Base-by-base conservation (phyloP, 257 asterid genomes). In the Thymus quinquecostatus region DNA sequence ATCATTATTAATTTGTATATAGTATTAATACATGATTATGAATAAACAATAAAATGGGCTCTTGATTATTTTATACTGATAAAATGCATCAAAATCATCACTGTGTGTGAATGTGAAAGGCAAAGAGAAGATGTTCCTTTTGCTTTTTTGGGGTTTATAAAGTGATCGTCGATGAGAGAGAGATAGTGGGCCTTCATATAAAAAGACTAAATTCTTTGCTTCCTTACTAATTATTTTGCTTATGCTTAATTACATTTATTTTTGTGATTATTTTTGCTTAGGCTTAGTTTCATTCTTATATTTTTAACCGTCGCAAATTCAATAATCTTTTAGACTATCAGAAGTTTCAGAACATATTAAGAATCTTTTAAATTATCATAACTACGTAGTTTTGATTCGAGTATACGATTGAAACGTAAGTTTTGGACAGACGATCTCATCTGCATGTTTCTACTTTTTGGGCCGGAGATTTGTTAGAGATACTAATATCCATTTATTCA, bases 61-160 rank as follows among this genome's bases (percentile, higher is more conserved):
- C 1, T 10, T 21, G 2, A 1, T 8, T 3, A 7, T 60, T 60
- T 38, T 14, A n/a, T 71, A 71, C 47, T 58, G 8, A 36, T 33
- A 5, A 61, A 28, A 69, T 78, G 91, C 87, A 89, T 87, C 80
- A 82, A 86, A 86, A 82, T 81, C 89, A 85, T 69, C 86, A 85
- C 76, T 80, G 33, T 65, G 58, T 28, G 56, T 41, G 68, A 78
- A 66, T 65, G 75, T 60, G 58, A 72, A 66, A 75, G 66, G 13
- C 69, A 14, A 48, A 70, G 72, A 56, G 62, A 79, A 70, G 10
- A 8, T 66, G 73, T 75, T 73, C 75, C 66, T 60, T 68, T 70
- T 40, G 64, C 74, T 79, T 43, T 73, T 48, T 48, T 33, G 5
- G 10, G 51, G 60, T 70, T 63, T 58, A 47, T 54, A 68, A 50